phyloP scores from a whole-genome alignment of 1,139 yeast species.

The Suhomyces maxii region DNA sequence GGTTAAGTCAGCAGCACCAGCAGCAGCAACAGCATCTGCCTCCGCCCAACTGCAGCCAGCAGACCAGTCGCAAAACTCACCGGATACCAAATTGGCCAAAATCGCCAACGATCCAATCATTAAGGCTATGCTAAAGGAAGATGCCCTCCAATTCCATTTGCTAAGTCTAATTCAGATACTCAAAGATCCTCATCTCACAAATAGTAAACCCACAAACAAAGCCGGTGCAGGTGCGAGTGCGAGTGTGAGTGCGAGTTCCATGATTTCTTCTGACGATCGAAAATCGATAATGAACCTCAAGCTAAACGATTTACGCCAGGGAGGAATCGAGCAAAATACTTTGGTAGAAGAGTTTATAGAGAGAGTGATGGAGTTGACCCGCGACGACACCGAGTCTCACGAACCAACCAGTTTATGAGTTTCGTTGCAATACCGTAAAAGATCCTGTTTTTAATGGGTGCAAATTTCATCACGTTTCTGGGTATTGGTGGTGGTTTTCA shows the following conservation, averaged over 20 bases:
- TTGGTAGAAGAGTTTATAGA: constrained; percentile 61
- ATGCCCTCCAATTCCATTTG: constrained; percentile 55
- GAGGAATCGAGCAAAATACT: constrained; percentile 65
- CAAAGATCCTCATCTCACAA: constrained; percentile 44
- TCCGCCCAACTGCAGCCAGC: not conserved
- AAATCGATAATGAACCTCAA: constrained; percentile 59
- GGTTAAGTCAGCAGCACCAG: too few species aligned
- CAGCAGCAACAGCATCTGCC: too few species aligned
- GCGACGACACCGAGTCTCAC: too few species aligned
- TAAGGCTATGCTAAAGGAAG: constrained; percentile 42
- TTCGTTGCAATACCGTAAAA: too few species aligned
- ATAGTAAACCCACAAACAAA: constrained; percentile 28
- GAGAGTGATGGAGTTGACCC: constrained; percentile 15
- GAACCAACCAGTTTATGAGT: not conserved
- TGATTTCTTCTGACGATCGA: constrained; percentile 34
- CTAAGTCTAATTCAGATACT: constrained; percentile 47
- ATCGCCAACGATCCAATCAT: constrained; percentile 41
- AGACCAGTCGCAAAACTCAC: constrained; percentile 30
- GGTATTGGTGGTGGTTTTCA: too few species aligned
- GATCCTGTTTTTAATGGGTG: not conserved
- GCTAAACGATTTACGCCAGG: constrained; percentile 56
- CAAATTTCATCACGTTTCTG: not conserved
- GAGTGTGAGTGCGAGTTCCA: constrained; percentile 23
- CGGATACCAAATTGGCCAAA: constrained; percentile 12
- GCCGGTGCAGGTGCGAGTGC: constrained; percentile 24